These are phyloP conservation scores for Tylopilus sp. DNA, from an alignment of 1,284 basidiomycete species.

Conservation along the genomic window DNA sequence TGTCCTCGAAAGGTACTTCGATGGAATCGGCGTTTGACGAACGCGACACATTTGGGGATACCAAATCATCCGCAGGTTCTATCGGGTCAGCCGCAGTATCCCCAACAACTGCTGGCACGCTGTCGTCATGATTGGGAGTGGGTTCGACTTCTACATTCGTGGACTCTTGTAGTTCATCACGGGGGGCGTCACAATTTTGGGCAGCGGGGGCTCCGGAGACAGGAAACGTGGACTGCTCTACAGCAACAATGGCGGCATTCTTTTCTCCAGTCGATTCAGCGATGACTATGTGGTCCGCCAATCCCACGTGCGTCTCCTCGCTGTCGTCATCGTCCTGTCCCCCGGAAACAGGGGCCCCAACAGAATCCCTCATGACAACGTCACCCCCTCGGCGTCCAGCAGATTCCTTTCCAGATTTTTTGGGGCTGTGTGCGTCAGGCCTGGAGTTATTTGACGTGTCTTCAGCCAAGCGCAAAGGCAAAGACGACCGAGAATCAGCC, in stretches of 20 bases:
- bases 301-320: constrained; percentile 24
- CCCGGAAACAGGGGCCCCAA: not conserved
- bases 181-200: not conserved
- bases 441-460: not conserved
- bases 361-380: constrained; percentile 6
- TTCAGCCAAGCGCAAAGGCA: not conserved
- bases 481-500: constrained; percentile 15
- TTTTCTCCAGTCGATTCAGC: constrained; percentile 14
- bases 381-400: not conserved
- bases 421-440: not conserved
- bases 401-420: not conserved
- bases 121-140: not conserved
- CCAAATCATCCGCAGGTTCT: constrained; percentile 33
- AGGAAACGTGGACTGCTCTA: not conserved
- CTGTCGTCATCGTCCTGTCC: constrained; percentile 7
- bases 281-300: constrained; percentile 18
- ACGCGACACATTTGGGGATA: constrained; percentile 2
- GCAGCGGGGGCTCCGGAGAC: not conserved
- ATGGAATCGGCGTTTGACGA: constrained; percentile 26
- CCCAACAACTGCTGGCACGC: not conserved
- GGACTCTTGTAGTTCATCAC: not conserved
- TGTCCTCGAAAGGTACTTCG: constrained; percentile 20
- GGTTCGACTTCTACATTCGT: not conserved
- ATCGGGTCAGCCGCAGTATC: constrained; percentile 31
- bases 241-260: not conserved